Conservation (phyloP, 2,329 filamentous ascomycete genomes). For the Fusarium sp. region DNA sequence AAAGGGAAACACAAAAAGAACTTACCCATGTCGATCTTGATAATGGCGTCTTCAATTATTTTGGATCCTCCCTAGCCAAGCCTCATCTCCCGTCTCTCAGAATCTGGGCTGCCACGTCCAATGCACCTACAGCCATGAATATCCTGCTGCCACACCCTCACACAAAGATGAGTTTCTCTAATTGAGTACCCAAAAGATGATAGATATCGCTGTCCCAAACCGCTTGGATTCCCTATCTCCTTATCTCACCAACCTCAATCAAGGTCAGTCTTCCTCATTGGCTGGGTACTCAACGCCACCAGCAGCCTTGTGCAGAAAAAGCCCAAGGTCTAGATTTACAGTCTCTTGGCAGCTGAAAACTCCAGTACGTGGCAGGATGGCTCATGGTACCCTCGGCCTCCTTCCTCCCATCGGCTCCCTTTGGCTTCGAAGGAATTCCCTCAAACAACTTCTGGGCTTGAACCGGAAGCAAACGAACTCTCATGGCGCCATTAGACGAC, state of each 20-base stretch:
- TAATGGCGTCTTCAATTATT: no score
- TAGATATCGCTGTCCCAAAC: neutral
- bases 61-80: no score
- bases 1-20: no score
- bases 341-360: neutral
- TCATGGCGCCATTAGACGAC: neutral
- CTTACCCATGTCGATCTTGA: no score
- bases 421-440: neutral
- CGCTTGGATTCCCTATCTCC: neutral
- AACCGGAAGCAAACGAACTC: neutral
- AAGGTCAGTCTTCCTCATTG: neutral
- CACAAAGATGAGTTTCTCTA: neutral
- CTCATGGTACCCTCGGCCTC: neutral
- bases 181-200: neutral
- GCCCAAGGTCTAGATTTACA: neutral
- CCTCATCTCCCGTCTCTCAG: no score
- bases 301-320: neutral
- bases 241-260: neutral
- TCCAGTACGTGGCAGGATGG: neutral
- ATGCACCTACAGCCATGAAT: neutral
- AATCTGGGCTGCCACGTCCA: no score
- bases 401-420: neutral
- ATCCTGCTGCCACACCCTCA: no score
- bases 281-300: neutral
- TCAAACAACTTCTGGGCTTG: neutral